Evolutionary conservation across 164 flowering plant species (phyloP), one percentile per base, ranked within the genome.

Genomic region (Vitis cinerea): DNA sequence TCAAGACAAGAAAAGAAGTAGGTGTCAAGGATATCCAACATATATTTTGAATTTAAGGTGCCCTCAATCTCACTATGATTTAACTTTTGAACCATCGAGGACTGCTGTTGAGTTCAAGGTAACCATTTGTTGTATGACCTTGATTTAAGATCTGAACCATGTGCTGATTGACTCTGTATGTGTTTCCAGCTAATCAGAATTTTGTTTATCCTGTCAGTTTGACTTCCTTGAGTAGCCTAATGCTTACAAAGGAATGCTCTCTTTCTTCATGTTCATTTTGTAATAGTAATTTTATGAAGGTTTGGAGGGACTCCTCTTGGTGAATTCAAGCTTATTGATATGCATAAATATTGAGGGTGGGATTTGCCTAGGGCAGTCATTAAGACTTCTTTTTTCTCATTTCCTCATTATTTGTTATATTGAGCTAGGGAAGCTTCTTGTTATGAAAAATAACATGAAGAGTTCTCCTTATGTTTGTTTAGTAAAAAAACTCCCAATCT

Each of bases 101-200:
- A 86, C 93, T 30, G 65, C 74, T 71, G 93, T 85, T 70, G 88
- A 90, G 71, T 96, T 96, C 77, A 93, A 89, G 99, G 99, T 96
- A 72, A 67, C 19, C 10, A 29, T 72, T 67, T 58, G 57, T 57
- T 59, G 27, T 49, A 10, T 58, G 30, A 63, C 6, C 11, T 37
- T 37, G 4, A 37, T 37, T 37, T 37, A 50, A 16, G 23, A 66
- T 11, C 17, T 60, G 6, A 11, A 5, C 53, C 61, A 37, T 37
- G 15, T 51, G 50, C 6, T 55, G 59, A 23, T 71, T 59, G 17
- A 54, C 15, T 11, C 14, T 30, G 52, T 17, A 10, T 30, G 52
- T 10, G 11, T 63, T 47, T 63, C 11, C 30, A 23, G 60, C 19
- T 47, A 17, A 50, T 64, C 15, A 64, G 14, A 11, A 1, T 17